phyloP scores from a whole-genome alignment of 805 yeast species.

The Candida insectalens region DNA sequence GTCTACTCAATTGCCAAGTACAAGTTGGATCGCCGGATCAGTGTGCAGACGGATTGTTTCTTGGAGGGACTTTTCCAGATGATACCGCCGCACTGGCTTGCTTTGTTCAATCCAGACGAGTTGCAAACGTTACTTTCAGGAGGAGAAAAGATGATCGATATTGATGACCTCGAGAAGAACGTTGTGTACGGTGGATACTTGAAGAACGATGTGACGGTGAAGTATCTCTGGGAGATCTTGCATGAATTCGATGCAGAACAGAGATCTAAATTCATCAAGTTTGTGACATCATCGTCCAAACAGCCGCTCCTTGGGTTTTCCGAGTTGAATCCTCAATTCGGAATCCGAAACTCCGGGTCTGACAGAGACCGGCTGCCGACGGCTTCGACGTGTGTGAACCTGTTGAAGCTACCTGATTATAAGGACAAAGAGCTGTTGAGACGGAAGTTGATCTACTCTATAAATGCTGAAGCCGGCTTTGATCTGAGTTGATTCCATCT shows the following conservation, averaged over 20 bases:
- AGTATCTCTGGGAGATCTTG: slow-evolving; percentile 66
- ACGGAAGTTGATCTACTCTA: slow-evolving; percentile 65
- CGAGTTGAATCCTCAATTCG: slow-evolving; percentile 66
- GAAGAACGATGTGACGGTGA: slow-evolving; percentile 47
- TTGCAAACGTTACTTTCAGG: slow-evolving; percentile 81
- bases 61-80: slow-evolving; percentile 63
- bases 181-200: slow-evolving; percentile 59
- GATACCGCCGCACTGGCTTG: slow-evolving; percentile 66
- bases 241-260: slow-evolving; percentile 58
- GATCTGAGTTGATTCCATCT: slow-evolving; percentile 64
- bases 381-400: slow-evolving; percentile 86
- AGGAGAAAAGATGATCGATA: slow-evolving; percentile 57
- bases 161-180: slow-evolving; percentile 56
- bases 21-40: slow-evolving; percentile 56
- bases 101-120: slow-evolving; percentile 78
- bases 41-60: slow-evolving; percentile 52
- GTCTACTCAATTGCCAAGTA: slow-evolving; percentile 71
- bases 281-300: slow-evolving; percentile 86
- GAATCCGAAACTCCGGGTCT: slow-evolving; percentile 60
- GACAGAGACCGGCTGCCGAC: slow-evolving; percentile 65
- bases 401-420: slow-evolving; percentile 82
- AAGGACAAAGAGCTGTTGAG: slow-evolving; percentile 44
- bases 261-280: slow-evolving; percentile 59
- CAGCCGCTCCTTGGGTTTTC: slow-evolving; percentile 87
- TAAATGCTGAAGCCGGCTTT: slow-evolving; percentile 77